Evolutionary conservation across 495 filamentous ascomycete genomes (phyloP), one percentile per base, ranked within the genome.

Genomic region (Hyaloscypha hepaticicola): DNA sequence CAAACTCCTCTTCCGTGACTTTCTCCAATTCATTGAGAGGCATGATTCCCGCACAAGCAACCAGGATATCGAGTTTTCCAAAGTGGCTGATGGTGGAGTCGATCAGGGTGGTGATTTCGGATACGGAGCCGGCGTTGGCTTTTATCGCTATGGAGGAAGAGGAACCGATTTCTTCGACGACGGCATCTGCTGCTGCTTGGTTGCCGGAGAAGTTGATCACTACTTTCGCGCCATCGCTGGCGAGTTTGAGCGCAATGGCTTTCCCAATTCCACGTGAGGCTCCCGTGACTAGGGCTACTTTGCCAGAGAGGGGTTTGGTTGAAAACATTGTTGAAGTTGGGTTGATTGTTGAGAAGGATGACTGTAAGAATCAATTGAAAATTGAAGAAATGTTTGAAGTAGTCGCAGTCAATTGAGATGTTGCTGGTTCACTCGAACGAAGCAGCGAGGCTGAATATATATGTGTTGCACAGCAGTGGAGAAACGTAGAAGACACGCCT

Each of bases 211-310:
- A 90, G 74, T 86, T 88, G 75, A 90, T 80, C 28, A 87, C 81
- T 33, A 90, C 78, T 41, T 79, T 85, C 58, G 86, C 88, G 53
- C 87, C 87, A n/a, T 82, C 75, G 28, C 74, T 68, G 19, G 82
- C 82, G 41, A 88, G 78, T 4, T 77, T 77, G 29, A 83, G 76
- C 31, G 84, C 81, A 4, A 80, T 79, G 59, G 88, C 82, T 58
- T 75, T 80, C 64, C 88, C 89, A 48, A 91, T 90, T 52, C 88
- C 89, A 70, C 85, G 87, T 25, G 85, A 85, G 60, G 77, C 85
- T 60, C 88, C 88, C 31, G 88, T 90, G 68, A 91, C 79, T 55
- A 90, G 67, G 58, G 82, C 80, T 60, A 88, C 79, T 76, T 88
- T 88, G 49, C 80, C 83, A 6, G 75, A 22, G 60, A 88, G 81